phyloP scores from a whole-genome alignment of 2,329 filamentous ascomycete genomes.

The Daldinia sp. region DNA sequence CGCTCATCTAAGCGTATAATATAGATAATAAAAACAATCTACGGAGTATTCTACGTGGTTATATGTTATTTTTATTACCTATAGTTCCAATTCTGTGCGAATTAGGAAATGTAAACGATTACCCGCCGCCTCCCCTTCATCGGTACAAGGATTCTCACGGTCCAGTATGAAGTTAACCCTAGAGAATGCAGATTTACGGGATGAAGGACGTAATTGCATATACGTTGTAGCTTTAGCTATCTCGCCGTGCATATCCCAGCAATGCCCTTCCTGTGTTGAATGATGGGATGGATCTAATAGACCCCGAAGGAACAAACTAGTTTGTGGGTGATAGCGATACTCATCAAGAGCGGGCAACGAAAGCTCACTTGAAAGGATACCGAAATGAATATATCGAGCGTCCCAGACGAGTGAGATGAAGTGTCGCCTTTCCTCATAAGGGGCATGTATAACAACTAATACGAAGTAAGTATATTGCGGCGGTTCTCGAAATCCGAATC shows the following conservation, averaged over 20 bases:
- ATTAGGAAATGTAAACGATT: slow-evolving; percentile 31
- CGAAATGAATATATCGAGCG: slow-evolving; percentile 17
- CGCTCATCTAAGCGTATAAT: slow-evolving; percentile 53
- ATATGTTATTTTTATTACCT: background rate
- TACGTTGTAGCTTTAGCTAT: slow-evolving; percentile 13
- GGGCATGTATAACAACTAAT: background rate
- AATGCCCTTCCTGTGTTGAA: slow-evolving; percentile 14
- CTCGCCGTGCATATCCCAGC: slow-evolving; percentile 20
- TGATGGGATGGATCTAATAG: background rate
- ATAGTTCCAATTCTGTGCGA: background rate
- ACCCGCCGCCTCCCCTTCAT: slow-evolving; percentile 22
- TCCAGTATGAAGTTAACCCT: slow-evolving; percentile 15
- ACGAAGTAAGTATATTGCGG: background rate
- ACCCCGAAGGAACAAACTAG: background rate
- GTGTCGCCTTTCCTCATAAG: background rate
- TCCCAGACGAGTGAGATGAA: slow-evolving; percentile 19
- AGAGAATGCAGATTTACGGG: background rate
- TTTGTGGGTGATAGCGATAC: background rate
- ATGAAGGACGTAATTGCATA: background rate
- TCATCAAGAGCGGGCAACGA: background rate
- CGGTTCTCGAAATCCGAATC: background rate
- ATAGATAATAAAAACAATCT: slow-evolving; percentile 31
- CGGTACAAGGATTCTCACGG: slow-evolving; percentile 19
- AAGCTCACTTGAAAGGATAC: background rate
- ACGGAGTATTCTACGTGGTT: slow-evolving; percentile 34